Evolutionary conservation across 2,329 filamentous ascomycete genomes (phyloP).

Genomic region (Paecilomyces dactylethromorphus): DNA sequence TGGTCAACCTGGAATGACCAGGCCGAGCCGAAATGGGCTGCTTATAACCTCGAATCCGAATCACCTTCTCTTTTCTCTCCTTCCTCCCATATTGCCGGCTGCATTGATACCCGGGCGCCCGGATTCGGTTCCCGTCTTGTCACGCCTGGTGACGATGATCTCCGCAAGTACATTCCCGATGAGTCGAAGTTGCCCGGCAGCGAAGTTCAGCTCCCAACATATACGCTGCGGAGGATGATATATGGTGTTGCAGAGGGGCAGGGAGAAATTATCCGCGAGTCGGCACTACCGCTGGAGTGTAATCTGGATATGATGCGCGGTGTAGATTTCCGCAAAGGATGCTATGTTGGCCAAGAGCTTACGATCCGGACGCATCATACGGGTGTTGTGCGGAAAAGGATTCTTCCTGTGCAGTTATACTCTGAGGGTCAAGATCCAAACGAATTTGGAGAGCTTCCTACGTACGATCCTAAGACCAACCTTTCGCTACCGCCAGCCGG

Average conservation of each 20-base stretch:
- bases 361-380: constrained; percentile 94
- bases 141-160: constrained; percentile 28
- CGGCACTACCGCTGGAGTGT: constrained; percentile 75
- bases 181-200: constrained; percentile 37
- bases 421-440: constrained; percentile 36
- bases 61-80: constrained; percentile 22
- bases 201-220: constrained; percentile 51
- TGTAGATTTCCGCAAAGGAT: constrained; percentile 92
- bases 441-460: constrained; percentile 44
- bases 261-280: constrained; percentile 63
- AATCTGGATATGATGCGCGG: constrained; percentile 82
- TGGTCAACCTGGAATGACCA: constrained; percentile 69
- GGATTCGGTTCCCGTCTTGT: constrained; percentile 34
- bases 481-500: constrained; percentile 28
- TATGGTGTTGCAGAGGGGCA: constrained; percentile 81
- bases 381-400: constrained; percentile 84
- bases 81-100: constrained; percentile 22
- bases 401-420: constrained; percentile 75
- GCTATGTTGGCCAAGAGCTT: constrained; percentile 93
- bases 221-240: constrained; percentile 70
- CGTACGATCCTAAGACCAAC: constrained; percentile 22
- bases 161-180: constrained; percentile 24
- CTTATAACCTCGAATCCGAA: constrained; percentile 31
- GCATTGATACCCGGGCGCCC: constrained; percentile 34
- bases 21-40: constrained; percentile 27